Evolutionary conservation across 768 basidiomycete genomes (phyloP).

Genomic region (Cystobasidiopsis lactophilus): DNA sequence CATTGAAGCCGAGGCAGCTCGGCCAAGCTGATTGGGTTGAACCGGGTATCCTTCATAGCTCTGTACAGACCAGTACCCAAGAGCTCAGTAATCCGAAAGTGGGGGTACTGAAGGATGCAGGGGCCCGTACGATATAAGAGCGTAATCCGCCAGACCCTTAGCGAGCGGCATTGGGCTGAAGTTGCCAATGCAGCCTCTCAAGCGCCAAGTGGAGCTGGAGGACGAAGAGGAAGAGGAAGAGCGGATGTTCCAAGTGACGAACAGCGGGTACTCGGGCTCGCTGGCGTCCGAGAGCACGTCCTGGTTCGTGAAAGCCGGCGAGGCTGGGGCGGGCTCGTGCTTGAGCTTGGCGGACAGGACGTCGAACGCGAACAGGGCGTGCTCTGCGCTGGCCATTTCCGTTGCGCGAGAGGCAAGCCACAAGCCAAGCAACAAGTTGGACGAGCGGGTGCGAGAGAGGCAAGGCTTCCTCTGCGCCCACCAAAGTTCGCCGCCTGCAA

Average conservation of each 20-base stretch:
- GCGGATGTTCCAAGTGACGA: slow-evolving; percentile 75
- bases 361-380: slow-evolving; percentile 28
- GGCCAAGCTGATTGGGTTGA: slow-evolving; percentile 46
- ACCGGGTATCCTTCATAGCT: slow-evolving; percentile 70
- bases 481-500: no score
- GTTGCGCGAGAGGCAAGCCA: no score
- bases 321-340: slow-evolving; percentile 35
- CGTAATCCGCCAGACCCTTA: slow-evolving; percentile 68
- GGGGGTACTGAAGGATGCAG: no score
- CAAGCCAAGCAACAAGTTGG: no score
- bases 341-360: slow-evolving; percentile 26
- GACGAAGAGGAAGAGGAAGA: slow-evolving; percentile 15
- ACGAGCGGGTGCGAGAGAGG: no score
- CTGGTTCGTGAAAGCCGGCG: slow-evolving; percentile 30
- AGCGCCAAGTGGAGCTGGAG: slow-evolving; percentile 35
- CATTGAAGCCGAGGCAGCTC: slow-evolving; percentile 70
- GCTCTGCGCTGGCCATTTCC: slow-evolving; percentile 13
- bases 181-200: slow-evolving; percentile 88
- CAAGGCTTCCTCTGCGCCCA: no score
- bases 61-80: slow-evolving; percentile 20
- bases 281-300: background rate
- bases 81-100: background rate
- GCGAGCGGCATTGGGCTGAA: slow-evolving; percentile 55
- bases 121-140: slow-evolving; percentile 40
- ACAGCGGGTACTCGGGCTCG: slow-evolving; percentile 51